Base-by-base conservation (phyloP, 306 rosid species). In the Quercus suber region DNA sequence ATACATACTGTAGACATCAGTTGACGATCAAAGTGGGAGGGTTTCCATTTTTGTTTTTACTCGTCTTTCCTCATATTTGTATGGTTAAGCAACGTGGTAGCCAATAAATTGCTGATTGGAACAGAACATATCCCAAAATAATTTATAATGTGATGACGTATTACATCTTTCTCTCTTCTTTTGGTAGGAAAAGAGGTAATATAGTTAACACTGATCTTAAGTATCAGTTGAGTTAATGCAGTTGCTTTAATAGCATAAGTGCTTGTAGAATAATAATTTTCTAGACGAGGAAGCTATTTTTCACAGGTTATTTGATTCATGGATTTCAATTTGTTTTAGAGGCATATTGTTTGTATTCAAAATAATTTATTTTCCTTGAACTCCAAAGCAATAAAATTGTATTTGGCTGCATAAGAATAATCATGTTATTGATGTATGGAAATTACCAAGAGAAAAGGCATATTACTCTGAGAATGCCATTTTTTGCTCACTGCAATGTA, bases 331-430 rank as follows among this genome's bases (percentile, higher is more conserved):
- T 33, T 65, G 45, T 33, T 10, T 20, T 21, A 21, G 64, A n/a
- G 30, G 64, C 27, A 21, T 58, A 58, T 58, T 58, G 25, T 58
- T 58, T 19, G 63, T 57, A 57, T 57, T n/a, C 15, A 41, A 41
- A 41, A 41, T 8, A 41, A 41, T 41, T 41, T 7, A 41, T 41
- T 37, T 37, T 37, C 45, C 45, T 41, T 63, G 69, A 63, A 63
- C 69, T 63, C 69, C 30, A n/a, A 15, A 5, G 69, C 10, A 19
- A 15, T 28, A 41, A 19, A 27, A 12, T 27, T 69, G 41, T 18
- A 30, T 69, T 78, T 60, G 59, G 71, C 43, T 55, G 74, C 41
- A 8, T 57, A 55, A 60, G 56, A 73, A 43, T 43, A 21, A 78
- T n/a, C 68, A 51, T 77, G 28, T 71, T 59, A 67, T 71, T 69